phyloP scores from a whole-genome alignment of 2,329 filamentous ascomycete genomes.

The Annulohypoxylon truncatum region DNA sequence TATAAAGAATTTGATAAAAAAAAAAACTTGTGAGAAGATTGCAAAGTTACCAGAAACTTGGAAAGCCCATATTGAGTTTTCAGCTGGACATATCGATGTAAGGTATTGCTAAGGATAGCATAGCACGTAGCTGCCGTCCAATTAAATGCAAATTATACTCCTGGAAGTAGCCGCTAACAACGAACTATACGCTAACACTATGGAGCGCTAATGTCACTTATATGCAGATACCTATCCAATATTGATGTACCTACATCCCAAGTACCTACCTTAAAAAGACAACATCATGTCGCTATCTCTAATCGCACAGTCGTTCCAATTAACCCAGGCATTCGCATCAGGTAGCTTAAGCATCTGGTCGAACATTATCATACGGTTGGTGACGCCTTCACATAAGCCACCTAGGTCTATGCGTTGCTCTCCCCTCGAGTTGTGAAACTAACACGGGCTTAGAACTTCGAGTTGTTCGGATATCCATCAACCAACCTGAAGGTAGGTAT shows the following conservation, averaged over 20 bases:
- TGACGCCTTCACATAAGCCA: not conserved
- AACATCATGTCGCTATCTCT: not conserved
- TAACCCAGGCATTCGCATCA: not conserved
- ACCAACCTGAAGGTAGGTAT: not conserved
- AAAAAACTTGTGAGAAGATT: not conserved
- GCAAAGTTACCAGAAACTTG: conserved; percentile 9
- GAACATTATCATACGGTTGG: not conserved
- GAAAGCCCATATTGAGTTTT: conserved; percentile 17
- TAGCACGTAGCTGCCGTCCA: not conserved
- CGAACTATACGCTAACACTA: not conserved
- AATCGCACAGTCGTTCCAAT: not conserved
- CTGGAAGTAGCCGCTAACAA: conserved; percentile 5
- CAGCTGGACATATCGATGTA: not conserved
- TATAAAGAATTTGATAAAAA: not conserved
- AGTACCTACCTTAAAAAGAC: conserved; percentile 1
- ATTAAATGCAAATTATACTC: not conserved
- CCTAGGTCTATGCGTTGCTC: not conserved
- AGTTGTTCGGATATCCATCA: not conserved
- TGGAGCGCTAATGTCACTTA: not conserved
- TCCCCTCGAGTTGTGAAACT: not conserved
- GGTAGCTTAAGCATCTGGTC: not conserved
- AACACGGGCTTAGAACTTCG: not conserved
- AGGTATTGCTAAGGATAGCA: not conserved
- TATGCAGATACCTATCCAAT: not conserved
- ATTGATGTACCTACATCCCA: not conserved